Conservation (phyloP, 75 land plant genomes). For the Adiantum capillusveneris region DNA sequence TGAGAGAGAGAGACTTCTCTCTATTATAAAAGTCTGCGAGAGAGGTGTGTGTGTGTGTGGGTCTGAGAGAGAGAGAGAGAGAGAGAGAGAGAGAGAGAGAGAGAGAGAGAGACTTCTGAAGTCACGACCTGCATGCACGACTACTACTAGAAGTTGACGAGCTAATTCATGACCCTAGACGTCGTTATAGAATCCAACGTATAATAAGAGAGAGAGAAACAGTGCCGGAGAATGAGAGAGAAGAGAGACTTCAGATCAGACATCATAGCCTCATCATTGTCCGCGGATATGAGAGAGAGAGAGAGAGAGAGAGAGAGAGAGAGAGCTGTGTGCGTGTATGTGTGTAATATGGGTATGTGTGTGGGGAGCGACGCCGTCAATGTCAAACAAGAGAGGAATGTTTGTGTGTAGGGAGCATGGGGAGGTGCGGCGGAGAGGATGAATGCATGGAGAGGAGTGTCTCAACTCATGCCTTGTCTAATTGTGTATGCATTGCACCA, state of each 20-base stretch:
- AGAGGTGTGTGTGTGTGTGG: no score
- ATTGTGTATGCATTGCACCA: no score
- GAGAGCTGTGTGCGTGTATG: constrained; percentile 12
- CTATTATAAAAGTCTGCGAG: no score
- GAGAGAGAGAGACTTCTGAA: constrained; percentile 9
- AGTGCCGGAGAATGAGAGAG: constrained; percentile 2
- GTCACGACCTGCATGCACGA: neutral
- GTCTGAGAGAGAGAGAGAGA: neutral
- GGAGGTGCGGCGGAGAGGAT: no score
- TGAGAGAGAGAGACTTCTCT: neutral
- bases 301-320: constrained; percentile 8
- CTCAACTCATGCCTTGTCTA: no score
- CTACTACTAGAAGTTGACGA: neutral
- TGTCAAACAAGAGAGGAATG: constrained; percentile 1
- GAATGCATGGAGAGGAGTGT: no score
- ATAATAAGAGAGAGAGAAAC: neutral
- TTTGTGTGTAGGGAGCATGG: no score
- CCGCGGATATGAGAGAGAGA: constrained; percentile 1
- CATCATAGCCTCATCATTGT: neutral
- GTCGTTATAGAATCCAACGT: neutral
- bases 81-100: constrained; percentile 17
- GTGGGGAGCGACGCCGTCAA: constrained; percentile 11
- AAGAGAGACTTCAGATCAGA: constrained; percentile 3
- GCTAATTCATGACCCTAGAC: neutral
- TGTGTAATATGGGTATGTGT: no score